phyloP scores from a whole-genome alignment of 805 yeast species.

The Candida arabinofermentans region DNA sequence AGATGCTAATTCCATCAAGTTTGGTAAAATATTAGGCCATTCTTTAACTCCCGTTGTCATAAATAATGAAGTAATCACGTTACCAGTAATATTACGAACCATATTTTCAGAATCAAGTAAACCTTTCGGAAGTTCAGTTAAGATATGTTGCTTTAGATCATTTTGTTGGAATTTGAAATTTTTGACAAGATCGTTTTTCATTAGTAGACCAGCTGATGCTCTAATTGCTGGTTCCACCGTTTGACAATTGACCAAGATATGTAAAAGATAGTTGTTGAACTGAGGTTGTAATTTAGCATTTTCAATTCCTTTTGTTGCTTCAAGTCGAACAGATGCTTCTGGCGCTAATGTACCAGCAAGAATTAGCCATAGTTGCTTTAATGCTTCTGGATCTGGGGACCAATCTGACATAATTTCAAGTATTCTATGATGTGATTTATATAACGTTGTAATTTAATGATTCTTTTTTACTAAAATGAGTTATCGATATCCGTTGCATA shows the following conservation, averaged over 20 bases:
- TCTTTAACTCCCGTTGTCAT: conserved; percentile 56
- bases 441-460: too few species aligned
- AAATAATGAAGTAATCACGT: conserved; percentile 80
- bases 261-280: conserved; percentile 74
- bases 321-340: conserved; percentile 46
- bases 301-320: conserved; percentile 70
- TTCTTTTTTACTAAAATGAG: too few species aligned
- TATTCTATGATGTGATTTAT: background rate
- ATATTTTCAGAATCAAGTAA: conserved; percentile 51
- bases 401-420: conserved; percentile 43
- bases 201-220: conserved; percentile 83
- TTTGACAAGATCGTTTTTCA: conserved; percentile 69
- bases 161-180: conserved; percentile 28
- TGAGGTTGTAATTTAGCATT: conserved; percentile 71
- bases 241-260: conserved; percentile 56
- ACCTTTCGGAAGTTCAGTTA: conserved; percentile 39
- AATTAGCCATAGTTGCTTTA: conserved; percentile 61
- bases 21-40: conserved; percentile 77
- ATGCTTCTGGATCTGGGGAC: conserved; percentile 61
- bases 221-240: conserved; percentile 52
- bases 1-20: conserved; percentile 58
- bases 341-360: conserved; percentile 71
- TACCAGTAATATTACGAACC: conserved; percentile 86
- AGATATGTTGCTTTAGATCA: conserved; percentile 31
- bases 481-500: too few species aligned